These are phyloP conservation scores for Rhynchosporium secalis DNA, from an alignment of 2,329 filamentous ascomycete species.

Conservation along the genomic window DNA sequence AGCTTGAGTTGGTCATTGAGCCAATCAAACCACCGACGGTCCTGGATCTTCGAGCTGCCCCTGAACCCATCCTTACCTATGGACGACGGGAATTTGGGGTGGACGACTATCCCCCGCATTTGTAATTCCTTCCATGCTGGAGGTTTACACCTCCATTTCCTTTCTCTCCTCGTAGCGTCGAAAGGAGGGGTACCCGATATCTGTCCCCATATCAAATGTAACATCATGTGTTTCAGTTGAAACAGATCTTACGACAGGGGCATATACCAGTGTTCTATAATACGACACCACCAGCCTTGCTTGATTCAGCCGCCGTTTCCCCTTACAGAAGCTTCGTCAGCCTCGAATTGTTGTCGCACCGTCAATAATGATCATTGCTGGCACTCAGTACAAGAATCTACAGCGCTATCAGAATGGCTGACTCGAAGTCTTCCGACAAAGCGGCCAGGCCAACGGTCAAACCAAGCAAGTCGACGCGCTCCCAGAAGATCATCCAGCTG, in stretches of 20 bases:
- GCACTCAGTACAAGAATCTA: conserved; percentile 27
- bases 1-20: not conserved
- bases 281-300: conserved; percentile 7
- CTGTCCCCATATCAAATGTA: conserved; percentile 17
- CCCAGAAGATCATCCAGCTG: conserved; percentile 52
- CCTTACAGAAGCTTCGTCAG: not conserved
- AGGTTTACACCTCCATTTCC: conserved; percentile 12
- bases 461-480: conserved; percentile 49
- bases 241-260: conserved; percentile 21
- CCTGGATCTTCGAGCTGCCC: conserved; percentile 12
- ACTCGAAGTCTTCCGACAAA: conserved; percentile 38
- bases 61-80: not conserved
- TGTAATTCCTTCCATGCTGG: not conserved
- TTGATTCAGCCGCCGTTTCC: not conserved
- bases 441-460: conserved; percentile 41
- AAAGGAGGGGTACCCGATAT: not conserved
- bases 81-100: not conserved
- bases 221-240: conserved; percentile 24
- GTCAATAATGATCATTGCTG: conserved; percentile 34
- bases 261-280: not conserved
- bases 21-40: not conserved
- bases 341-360: conserved; percentile 20
- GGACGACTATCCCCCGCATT: conserved; percentile 11
- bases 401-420: conserved; percentile 39
- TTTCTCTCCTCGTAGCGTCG: not conserved